Evolutionary conservation across 805 yeast species (phyloP).

Genomic region (Jamesozyma jinghongensis): DNA sequence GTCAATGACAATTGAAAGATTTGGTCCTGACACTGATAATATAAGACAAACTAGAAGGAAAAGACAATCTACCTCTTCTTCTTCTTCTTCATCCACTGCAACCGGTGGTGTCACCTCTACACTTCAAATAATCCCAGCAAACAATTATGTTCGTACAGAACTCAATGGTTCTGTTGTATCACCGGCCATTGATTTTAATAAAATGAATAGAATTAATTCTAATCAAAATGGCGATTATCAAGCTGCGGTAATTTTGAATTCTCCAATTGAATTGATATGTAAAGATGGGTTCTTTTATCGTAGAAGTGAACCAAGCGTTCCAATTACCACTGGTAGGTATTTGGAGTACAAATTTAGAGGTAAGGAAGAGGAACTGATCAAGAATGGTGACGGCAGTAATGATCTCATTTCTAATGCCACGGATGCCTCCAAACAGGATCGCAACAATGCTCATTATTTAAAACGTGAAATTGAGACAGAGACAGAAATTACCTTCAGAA

Average conservation of each 20-base stretch:
- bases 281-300: slow-evolving; percentile 28
- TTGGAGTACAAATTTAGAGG: slow-evolving; percentile 25
- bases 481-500: slow-evolving; percentile 20
- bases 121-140: slow-evolving; percentile 1
- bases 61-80: neutral
- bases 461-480: slow-evolving; percentile 24
- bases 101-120: neutral
- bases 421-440: slow-evolving; percentile 17
- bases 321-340: slow-evolving; percentile 27
- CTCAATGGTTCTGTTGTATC: neutral
- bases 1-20: neutral
- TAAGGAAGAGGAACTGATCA: slow-evolving; percentile 24
- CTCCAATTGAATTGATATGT: slow-evolving; percentile 27
- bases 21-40: neutral
- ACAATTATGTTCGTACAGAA: neutral
- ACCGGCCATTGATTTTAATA: neutral
- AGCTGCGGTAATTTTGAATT: slow-evolving; percentile 16
- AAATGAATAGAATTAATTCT: neutral
- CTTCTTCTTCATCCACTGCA: neutral
- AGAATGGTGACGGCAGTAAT: neutral
- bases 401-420: slow-evolving; percentile 1
- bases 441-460: slow-evolving; percentile 25
- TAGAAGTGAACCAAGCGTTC: slow-evolving; percentile 18
- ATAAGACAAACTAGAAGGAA: neutral
- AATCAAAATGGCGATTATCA: slow-evolving; percentile 5